These are phyloP conservation scores for Steccherinum ochraceum DNA, from an alignment of 768 basidiomycete genomes.

Conservation along the genomic window DNA sequence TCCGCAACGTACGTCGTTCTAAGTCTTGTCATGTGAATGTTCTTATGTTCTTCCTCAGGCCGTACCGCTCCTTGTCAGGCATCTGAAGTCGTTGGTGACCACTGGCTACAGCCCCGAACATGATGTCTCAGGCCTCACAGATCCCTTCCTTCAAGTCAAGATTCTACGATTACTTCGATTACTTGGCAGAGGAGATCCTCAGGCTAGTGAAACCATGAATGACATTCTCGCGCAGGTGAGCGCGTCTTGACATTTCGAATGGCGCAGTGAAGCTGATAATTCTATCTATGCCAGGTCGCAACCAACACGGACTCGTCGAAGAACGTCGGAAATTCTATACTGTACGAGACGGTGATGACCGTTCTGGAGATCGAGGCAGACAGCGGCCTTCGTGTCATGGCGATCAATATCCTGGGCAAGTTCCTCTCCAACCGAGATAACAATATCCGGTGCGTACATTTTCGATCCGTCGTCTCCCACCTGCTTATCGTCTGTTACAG, in stretches of 20 bases:
- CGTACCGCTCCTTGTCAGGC: conserved; percentile 88
- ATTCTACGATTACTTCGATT: conserved; percentile 82
- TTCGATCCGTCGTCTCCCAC: neutral
- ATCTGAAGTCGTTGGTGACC: conserved; percentile 89
- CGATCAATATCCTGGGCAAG: conserved; percentile 98
- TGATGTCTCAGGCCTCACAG: conserved; percentile 98
- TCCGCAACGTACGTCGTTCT: conserved; percentile 76
- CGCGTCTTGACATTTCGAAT: neutral
- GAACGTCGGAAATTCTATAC: conserved; percentile 96
- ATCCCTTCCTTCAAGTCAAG: conserved; percentile 93
- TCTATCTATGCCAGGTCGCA: conserved; percentile 61
- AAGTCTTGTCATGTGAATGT: neutral
- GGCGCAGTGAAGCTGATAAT: neutral
- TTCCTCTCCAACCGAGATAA: conserved; percentile 97
- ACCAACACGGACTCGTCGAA: conserved; percentile 97
- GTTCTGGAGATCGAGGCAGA: conserved; percentile 98
- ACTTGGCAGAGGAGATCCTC: conserved; percentile 79
- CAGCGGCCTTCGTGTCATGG: conserved; percentile 94
- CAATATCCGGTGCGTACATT: conserved; percentile 80
- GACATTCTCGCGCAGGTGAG: conserved; percentile 92
- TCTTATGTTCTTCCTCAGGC: conserved; percentile 43
- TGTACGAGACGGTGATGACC: conserved; percentile 96
- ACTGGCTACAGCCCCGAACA: conserved; percentile 98
- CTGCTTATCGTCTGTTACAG: conserved; percentile 35
- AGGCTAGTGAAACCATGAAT: conserved; percentile 95